These are phyloP conservation scores for Cladorrhinum samala DNA, from an alignment of 495 filamentous ascomycete genomes.

Conservation along the genomic window DNA sequence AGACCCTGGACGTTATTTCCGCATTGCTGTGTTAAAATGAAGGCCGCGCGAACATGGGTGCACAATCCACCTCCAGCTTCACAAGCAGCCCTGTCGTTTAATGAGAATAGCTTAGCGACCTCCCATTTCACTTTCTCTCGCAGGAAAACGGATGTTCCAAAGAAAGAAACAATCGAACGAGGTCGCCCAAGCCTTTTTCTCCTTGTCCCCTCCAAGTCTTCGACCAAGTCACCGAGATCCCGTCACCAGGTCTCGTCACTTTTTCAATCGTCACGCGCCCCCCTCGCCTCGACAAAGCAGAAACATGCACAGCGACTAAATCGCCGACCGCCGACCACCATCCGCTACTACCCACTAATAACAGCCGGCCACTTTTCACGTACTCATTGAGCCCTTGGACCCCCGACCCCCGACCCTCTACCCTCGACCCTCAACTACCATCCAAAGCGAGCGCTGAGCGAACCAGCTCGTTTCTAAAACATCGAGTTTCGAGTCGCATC, in stretches of 20 bases:
- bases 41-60: conserved; percentile 6
- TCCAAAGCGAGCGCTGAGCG: no score
- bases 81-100: conserved; percentile 1
- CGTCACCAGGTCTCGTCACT: neutral
- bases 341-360: conserved; percentile 6
- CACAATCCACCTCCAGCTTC: conserved; percentile 2
- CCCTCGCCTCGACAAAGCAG: conserved; percentile 6
- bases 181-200: conserved; percentile 1
- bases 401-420: neutral
- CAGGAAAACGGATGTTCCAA: neutral
- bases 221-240: no score
- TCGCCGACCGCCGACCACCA: neutral
- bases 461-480: no score
- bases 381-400: neutral
- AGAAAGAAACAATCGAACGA: neutral
- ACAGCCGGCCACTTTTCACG: neutral
- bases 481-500: no score
- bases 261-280: neutral
- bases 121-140: neutral
- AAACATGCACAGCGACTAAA: conserved; percentile 9
- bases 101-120: conserved; percentile 9
- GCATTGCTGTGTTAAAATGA: conserved; percentile 5
- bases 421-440: neutral
- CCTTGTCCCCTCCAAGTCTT: neutral
- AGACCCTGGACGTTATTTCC: conserved; percentile 4